Evolutionary conservation across 2,329 filamentous ascomycete genomes (phyloP), one percentile per base, ranked within the genome.

Genomic region (Plectosphaerella plurivora): DNA sequence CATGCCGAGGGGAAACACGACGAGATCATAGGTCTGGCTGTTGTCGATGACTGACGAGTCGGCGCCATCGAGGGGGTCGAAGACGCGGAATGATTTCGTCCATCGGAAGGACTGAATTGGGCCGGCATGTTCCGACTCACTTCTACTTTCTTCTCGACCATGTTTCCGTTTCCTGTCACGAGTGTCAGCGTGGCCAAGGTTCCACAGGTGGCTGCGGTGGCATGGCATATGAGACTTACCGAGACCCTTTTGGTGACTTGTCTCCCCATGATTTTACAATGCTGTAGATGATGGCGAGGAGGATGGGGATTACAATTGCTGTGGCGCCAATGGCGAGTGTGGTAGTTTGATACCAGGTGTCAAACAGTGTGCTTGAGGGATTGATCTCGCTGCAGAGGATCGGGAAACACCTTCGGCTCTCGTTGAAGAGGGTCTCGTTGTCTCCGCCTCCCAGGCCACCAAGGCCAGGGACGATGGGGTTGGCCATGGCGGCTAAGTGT

Each of bases 371-470:
- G 8, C 58, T 50, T 7, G 53, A 47, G 2, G 61, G 49, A 3
- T 68, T 45, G 12, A 63, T 50, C 14, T 50, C 59, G 53, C 69
- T 70, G 57, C 63, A 65, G 54, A 67, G 68, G 7, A 69, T 56
- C n/a, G 28, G 28, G 45, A 59, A 53, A n/a, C 62, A 65, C 12
- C 22, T 22, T 22, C 22, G 22, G 5, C 3, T 22, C 22, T 22
- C 22, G 22, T 22, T 22, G 22, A 22, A 22, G 22, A 22, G 22
- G 5, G 22, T 22, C 22, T 22, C 22, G 22, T 22, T 22, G 22
- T 22, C 5, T 5, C 22, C 22, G 22, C 22, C 22, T 5, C 22
- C 22, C 3, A 22, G 22, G 22, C 22, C 22, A 3, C 28, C 11
- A 9, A 33, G 28, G 28, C 28, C 28, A 33, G 28, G 28, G 28